These are phyloP conservation scores for Rhodotorula diobovata DNA, from an alignment of 768 basidiomycete species.

Conservation along the genomic window DNA sequence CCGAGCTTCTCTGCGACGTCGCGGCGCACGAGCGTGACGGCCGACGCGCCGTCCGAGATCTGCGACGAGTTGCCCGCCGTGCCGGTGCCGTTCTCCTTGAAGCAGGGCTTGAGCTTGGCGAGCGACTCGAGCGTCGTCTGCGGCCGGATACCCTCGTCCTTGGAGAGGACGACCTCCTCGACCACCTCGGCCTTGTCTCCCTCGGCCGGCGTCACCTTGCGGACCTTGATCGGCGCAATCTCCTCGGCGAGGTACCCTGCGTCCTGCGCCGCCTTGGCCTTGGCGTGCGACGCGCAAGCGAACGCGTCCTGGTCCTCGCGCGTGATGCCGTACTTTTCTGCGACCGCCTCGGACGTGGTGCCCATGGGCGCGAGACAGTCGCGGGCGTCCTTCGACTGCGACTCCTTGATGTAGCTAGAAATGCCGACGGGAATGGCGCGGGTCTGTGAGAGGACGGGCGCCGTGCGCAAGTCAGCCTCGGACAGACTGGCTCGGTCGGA, in stretches of 20 bases:
- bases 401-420: slow-evolving; percentile 41
- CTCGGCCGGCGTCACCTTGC: slow-evolving; percentile 46
- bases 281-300: slow-evolving; percentile 74
- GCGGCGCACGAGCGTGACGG: slow-evolving; percentile 48
- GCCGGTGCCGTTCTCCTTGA: slow-evolving; percentile 49
- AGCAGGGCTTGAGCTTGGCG: slow-evolving; percentile 51
- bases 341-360: slow-evolving; percentile 51
- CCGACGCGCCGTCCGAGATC: slow-evolving; percentile 52
- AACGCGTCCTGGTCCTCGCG: slow-evolving; percentile 54
- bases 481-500: no score
- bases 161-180: slow-evolving; percentile 48
- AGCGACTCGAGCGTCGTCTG: slow-evolving; percentile 51
- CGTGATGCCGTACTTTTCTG: slow-evolving; percentile 49
- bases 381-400: slow-evolving; percentile 48
- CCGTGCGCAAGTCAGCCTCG: not conserved
- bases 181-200: slow-evolving; percentile 40
- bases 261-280: slow-evolving; percentile 76
- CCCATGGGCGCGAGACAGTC: slow-evolving; percentile 52
- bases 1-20: slow-evolving; percentile 51
- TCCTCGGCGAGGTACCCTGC: slow-evolving; percentile 75
- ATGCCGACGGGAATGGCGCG: slow-evolving; percentile 38
- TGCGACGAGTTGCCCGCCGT: slow-evolving; percentile 52
- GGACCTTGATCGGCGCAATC: slow-evolving; percentile 65
- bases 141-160: slow-evolving; percentile 51
- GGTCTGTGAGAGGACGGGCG: slow-evolving; percentile 8